A percentile compares a stretch with the other conserved stretches of the same genome.
Conservation (phyloP, 768 basidiomycete genomes). For the Boletus edulis region DNA sequence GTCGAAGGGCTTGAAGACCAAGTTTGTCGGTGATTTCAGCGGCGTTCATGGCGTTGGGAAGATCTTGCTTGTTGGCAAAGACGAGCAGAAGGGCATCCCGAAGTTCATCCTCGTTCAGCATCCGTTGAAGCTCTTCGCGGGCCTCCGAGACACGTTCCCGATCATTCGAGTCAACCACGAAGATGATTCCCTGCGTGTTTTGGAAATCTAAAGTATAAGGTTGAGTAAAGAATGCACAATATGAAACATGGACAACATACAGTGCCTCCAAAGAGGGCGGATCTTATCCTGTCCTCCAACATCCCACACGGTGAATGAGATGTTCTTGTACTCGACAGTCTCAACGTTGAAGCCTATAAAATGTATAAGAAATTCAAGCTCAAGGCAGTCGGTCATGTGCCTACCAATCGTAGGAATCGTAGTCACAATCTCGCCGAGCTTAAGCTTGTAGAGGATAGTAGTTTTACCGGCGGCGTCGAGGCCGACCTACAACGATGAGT, state of each 20-base stretch:
- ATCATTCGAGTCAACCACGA: conserved; percentile 99
- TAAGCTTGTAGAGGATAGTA: conserved; percentile 98
- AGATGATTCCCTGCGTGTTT: conserved; percentile 99
- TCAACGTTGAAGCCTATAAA: conserved; percentile 97
- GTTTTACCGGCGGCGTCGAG: conserved; percentile 99
- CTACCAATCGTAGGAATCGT: conserved; percentile 99
- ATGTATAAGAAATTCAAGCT: conserved; percentile 15
- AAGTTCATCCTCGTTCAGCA: conserved; percentile 99
- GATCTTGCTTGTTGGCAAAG: conserved; percentile 99
- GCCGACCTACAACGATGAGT: conserved; percentile 65
- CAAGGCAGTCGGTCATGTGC: conserved; percentile 30
- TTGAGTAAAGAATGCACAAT: conserved; percentile 7
- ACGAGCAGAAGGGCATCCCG: conserved; percentile 97
- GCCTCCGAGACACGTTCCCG: conserved; percentile 99
- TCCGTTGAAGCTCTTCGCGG: conserved; percentile 97
- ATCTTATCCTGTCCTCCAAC: conserved; percentile 99
- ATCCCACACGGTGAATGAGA: conserved; percentile 99
- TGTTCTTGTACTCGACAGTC: conserved; percentile 99
- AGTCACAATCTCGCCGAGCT: conserved; percentile 99
- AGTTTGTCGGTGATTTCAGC: conserved; percentile 99
- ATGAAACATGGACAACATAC: conserved; percentile 50
- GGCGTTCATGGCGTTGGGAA: conserved; percentile 99
- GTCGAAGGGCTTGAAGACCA: conserved; percentile 94
- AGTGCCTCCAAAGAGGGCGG: conserved; percentile 99
- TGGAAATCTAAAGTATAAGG: conserved; percentile 81